Evolutionary conservation across 176 grass and related monocot species (phyloP).

Genomic region (Phoenix dactylifera): DNA sequence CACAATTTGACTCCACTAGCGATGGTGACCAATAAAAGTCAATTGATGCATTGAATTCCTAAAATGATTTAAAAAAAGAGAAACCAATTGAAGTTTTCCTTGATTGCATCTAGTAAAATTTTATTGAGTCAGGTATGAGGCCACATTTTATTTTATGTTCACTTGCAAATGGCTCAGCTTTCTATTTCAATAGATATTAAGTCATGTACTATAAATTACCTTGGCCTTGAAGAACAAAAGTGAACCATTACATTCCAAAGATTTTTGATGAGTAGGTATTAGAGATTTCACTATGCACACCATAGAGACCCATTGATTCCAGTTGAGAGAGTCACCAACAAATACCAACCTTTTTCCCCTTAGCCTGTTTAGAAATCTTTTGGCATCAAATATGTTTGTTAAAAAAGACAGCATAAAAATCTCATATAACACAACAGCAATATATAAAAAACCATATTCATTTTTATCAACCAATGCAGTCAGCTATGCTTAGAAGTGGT

Average conservation of each 20-base stretch:
- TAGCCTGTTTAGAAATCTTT: slow-evolving; percentile 42
- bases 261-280: slow-evolving; percentile 26
- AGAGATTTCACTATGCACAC: slow-evolving; percentile 66
- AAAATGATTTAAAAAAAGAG: not conserved
- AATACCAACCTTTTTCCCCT: slow-evolving; percentile 50
- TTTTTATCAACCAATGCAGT: no score
- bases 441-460: no score
- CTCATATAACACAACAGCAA: no score
- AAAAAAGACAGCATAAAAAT: no score
- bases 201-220: slow-evolving; percentile 20
- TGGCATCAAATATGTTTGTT: slow-evolving; percentile 45
- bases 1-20: slow-evolving; percentile 80
- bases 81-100: no score
- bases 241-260: slow-evolving; percentile 25
- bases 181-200: not conserved
- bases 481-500: no score
- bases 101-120: no score
- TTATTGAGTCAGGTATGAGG: no score
- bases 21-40: slow-evolving; percentile 87
- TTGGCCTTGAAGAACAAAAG: slow-evolving; percentile 50
- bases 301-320: slow-evolving; percentile 83
- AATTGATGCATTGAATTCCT: slow-evolving; percentile 67
- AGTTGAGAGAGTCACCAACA: slow-evolving; percentile 78
- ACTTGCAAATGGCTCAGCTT: no score
- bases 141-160: no score